Conservation (phyloP, 805 yeast genomes). For the Barnettozyma wickerhamii region DNA sequence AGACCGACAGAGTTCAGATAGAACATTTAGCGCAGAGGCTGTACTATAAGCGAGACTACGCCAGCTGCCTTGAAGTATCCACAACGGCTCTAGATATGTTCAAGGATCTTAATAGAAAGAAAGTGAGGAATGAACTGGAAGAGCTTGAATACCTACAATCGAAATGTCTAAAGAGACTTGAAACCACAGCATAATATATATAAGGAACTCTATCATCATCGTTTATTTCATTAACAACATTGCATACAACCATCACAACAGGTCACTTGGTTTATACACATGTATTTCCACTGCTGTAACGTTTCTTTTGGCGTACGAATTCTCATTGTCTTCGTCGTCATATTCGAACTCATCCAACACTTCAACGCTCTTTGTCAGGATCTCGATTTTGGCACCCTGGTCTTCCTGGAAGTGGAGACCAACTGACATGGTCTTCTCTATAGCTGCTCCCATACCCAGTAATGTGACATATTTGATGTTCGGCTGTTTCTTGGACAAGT, state of each 20-base stretch:
- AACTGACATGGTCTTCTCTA: slow-evolving; percentile 57
- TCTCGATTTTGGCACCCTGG: slow-evolving; percentile 48
- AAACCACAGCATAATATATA: not conserved
- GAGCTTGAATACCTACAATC: slow-evolving; percentile 45
- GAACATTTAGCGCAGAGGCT: slow-evolving; percentile 60
- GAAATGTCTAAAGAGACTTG: slow-evolving; percentile 31
- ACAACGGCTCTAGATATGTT: slow-evolving; percentile 32
- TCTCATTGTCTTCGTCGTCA: slow-evolving; percentile 30
- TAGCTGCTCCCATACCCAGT: slow-evolving; percentile 74
- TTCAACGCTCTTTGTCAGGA: slow-evolving; percentile 58
- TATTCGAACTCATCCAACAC: slow-evolving; percentile 66
- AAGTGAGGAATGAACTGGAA: slow-evolving; percentile 44
- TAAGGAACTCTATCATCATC: too few species aligned
- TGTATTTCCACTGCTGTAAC: slow-evolving; percentile 41
- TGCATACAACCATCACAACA: not conserved
- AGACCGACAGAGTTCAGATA: slow-evolving; percentile 51
- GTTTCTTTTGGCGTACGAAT: slow-evolving; percentile 30
- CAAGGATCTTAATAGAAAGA: slow-evolving; percentile 33
- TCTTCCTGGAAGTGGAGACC: slow-evolving; percentile 56
- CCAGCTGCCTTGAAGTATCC: slow-evolving; percentile 44
- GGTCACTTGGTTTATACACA: slow-evolving; percentile 24
- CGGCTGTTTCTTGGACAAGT: slow-evolving; percentile 41
- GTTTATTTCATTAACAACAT: not conserved
- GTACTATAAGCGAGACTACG: slow-evolving; percentile 52
- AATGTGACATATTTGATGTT: slow-evolving; percentile 45